Evolutionary conservation across 225 moss, liverwort and hornwort species (phyloP).

Genomic region (Polytrichum formosum): DNA sequence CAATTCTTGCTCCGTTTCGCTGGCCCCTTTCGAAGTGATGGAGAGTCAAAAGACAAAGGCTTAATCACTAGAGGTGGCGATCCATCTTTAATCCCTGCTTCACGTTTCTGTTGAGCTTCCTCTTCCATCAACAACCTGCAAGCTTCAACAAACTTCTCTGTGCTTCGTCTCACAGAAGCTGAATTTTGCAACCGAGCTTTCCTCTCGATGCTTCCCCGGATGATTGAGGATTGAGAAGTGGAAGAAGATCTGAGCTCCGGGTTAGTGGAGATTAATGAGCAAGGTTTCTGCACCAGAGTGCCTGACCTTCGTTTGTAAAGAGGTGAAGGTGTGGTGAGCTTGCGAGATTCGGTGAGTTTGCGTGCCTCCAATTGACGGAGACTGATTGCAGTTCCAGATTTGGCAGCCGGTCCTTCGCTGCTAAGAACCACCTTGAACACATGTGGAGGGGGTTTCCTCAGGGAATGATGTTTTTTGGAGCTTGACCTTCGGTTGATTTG

Average conservation of each 20-base stretch:
- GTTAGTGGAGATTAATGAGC: constrained; percentile 5
- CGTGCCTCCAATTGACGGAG: constrained; percentile 19
- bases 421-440: constrained; percentile 33
- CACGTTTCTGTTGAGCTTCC: constrained; percentile 17
- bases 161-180: constrained; percentile 18
- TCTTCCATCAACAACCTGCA: constrained; percentile 34
- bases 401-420: constrained; percentile 28
- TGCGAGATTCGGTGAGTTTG: constrained; percentile 13
- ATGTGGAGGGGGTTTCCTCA: constrained; percentile 24
- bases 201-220: constrained; percentile 29
- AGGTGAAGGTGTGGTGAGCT: constrained; percentile 28
- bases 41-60: constrained; percentile 18
- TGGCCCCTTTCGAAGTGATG: constrained; percentile 11
- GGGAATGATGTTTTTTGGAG: constrained; percentile 11
- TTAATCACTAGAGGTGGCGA: constrained; percentile 15
- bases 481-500: constrained; percentile 16
- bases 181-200: constrained; percentile 20
- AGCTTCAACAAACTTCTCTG: constrained; percentile 28
- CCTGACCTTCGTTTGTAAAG: constrained; percentile 28
- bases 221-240: constrained; percentile 5
- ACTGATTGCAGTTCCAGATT: constrained; percentile 2
- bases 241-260: constrained; percentile 17
- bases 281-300: constrained; percentile 18
- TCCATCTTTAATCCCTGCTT: background rate
- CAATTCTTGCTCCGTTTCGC: constrained; percentile 19